phyloP scores from a whole-genome alignment of 2,329 filamentous ascomycete genomes.

The Fusarium solani-melongenae region DNA sequence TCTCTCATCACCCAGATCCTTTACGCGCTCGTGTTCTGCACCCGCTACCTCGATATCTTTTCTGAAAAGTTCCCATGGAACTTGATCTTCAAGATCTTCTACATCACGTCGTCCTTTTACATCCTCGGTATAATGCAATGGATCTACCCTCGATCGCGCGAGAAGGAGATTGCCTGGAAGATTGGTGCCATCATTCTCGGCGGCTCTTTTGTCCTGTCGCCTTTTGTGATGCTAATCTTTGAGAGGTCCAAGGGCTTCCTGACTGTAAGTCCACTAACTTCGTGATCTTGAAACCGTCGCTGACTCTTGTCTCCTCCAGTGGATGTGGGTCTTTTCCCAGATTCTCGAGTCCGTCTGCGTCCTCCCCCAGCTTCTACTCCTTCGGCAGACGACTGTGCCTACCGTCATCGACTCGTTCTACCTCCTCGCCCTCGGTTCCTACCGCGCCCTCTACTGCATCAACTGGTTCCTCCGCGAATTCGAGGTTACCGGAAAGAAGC shows the following conservation, averaged over 20 bases:
- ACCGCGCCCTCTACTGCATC: slow-evolving; percentile 88
- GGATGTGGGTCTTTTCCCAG: slow-evolving; percentile 88
- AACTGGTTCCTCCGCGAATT: slow-evolving; percentile 85
- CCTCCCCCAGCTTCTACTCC: slow-evolving; percentile 88
- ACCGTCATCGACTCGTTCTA: slow-evolving; percentile 99
- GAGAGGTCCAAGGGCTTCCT: slow-evolving; percentile 61
- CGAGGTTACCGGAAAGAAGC: slow-evolving; percentile 67
- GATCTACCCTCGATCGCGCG: slow-evolving; percentile 86
- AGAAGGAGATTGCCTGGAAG: slow-evolving; percentile 94
- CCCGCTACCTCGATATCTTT: slow-evolving; percentile 89
- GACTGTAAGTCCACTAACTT: slow-evolving; percentile 55
- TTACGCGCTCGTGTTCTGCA: slow-evolving; percentile 86
- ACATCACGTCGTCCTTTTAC: slow-evolving; percentile 85
- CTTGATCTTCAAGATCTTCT: slow-evolving; percentile 88
- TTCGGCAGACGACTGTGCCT: slow-evolving; percentile 93
- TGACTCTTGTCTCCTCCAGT: slow-evolving; percentile 58
- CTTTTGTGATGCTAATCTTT: slow-evolving; percentile 79
- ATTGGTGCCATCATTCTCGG: slow-evolving; percentile 77
- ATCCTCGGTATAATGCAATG: slow-evolving; percentile 90
- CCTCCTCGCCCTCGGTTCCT: slow-evolving; percentile 85
- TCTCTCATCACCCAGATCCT: slow-evolving; percentile 91
- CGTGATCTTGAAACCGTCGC: background rate
- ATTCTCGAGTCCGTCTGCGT: slow-evolving; percentile 93
- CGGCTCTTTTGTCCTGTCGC: slow-evolving; percentile 74
- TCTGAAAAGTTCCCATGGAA: slow-evolving; percentile 71